Base-by-base conservation (phyloP, 75 land plant species). In the Cunninghamia lanceolata region DNA sequence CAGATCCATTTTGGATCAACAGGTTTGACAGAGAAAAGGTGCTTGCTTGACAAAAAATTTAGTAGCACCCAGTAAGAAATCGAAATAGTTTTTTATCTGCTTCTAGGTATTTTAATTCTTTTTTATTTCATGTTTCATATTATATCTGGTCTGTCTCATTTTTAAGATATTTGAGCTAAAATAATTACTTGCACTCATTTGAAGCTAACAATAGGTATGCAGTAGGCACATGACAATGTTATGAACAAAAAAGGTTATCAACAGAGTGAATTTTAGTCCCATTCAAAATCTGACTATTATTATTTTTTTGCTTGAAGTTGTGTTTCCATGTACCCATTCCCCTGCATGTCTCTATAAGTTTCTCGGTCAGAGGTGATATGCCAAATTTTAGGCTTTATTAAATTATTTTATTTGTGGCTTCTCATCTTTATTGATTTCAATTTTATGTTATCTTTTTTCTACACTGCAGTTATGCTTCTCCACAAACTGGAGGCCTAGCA, bases 381-480 rank as follows among this genome's bases (percentile, higher is more conserved):
- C 5, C 47, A 42, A 5, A 11, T 25, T 43, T 43, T 42, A n/a
- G 82, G n/a, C 45, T 79, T 79, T 28, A 71, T 42, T 10, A 43
- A 28, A 10, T 43, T 42, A 43, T 39, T 28, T 28, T 38, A 38
- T 28, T 79, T 9, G 3, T 43, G 42, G 17, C 28, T 40, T 42
- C 32, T 42, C 30, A 25, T 43, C 32, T 43, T 9, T 28, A 21
- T 21, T 42, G 82, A 21, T 79, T 78, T 30, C 19, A 77, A 7
- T 77, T 39, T 77, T 42, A 25, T 43, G 45, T 28, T 9, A 0
- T 80, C 30, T 40, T 39, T n/a, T 66, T 85, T 16, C 35, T 79
- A 52, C 30, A 2, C 84, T 84, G 86, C 89, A 96, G 98, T 86
- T 96, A 95, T 86, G 88, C 93, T n/a, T 88, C 92, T 70, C 86